Conservation (phyloP, 1,139 yeast species). For the Hemisphaericaspora lyxosophila region DNA sequence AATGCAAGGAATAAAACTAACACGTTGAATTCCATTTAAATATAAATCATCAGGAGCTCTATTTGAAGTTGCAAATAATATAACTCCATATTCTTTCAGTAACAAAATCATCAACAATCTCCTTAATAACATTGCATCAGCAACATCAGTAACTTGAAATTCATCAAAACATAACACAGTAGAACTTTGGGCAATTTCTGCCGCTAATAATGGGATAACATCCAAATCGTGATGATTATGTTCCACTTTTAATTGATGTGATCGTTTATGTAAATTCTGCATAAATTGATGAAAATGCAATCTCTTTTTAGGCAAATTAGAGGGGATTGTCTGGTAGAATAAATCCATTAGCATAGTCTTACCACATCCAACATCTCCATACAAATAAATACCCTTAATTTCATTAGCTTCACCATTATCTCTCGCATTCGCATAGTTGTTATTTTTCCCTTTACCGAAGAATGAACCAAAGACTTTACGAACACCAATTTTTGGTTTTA, state of each 20-base stretch:
- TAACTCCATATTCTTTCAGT: conserved; percentile 72
- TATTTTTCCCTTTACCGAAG: conserved; percentile 22
- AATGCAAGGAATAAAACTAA: conserved; percentile 88
- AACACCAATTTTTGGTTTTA: conserved; percentile 50
- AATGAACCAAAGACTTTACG: conserved; percentile 36
- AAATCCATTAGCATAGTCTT: conserved; percentile 98
- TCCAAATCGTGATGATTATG: conserved; percentile 67
- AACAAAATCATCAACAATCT: conserved; percentile 64
- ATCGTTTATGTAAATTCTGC: conserved; percentile 88
- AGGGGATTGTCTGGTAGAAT: conserved; percentile 80
- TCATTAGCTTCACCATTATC: conserved; percentile 19
- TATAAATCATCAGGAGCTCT: conserved; percentile 93
- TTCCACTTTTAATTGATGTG: conserved; percentile 67
- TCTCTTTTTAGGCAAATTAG: conserved; percentile 70
- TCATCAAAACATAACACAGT: conserved; percentile 92
- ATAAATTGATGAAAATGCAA: conserved; percentile 95
- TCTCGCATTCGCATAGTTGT: conserved; percentile 14
- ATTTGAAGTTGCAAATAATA: conserved; percentile 89
- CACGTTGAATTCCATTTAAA: conserved; percentile 89
- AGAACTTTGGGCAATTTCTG: conserved; percentile 73
- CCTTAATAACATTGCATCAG: conserved; percentile 94
- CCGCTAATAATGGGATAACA: conserved; percentile 80
- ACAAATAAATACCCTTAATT: conserved; percentile 81
- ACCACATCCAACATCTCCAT: conserved; percentile 98
- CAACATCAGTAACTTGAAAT: conserved; percentile 95